Base-by-base conservation (phyloP, 768 basidiomycete species). In the Xerocomus spinulosus region DNA sequence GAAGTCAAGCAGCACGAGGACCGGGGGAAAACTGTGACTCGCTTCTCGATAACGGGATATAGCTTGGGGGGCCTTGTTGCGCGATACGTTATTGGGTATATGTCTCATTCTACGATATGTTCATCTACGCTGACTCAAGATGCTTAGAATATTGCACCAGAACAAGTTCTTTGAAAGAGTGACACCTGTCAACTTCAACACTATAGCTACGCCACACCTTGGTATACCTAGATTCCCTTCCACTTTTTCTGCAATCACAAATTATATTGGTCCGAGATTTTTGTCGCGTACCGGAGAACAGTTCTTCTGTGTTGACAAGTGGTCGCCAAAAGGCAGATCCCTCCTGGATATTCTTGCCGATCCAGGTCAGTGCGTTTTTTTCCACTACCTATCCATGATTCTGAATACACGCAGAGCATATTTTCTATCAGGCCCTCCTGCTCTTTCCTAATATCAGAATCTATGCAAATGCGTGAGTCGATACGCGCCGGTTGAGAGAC, bases 251-350 rank as follows among this genome's bases (percentile, higher is more conserved):
- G 68, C 69, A 1, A 39, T 88, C 0, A 58, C 73, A 10, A 71
- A 74, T 2, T 70, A 64, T 17, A 59, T 94, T 9, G 92, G 87
- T 0, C 80, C 87, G 0, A 79, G 71, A 45, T 67, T 92, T 13
- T 69, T 93, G 24, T 85, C 85, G 5, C 72, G 91, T 45, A 90
- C 91, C 0, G 92, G 92, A 7, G 78, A 86, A 47, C 87, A 89
- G 51, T 83, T 90, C 55, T 89, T 79, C 59, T 81, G 76, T 46
- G 73, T 70, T 0, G 91, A 94, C 65, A 78, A 79, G 53, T 93
- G 84, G 82, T 78, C 80, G 6, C 70, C 75, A 5, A 77, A 70
- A 38, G 87, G 87, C 8, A 72, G 81, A 42, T 77, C 86, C 5
- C 64, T 92, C 9, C 58, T 92, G 10, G 79, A 87, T 47, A 78